Evolutionary conservation across 139 green algal species (phyloP), one percentile per base, ranked within the genome.

Genomic region (Zygnema circumcarinatum): DNA sequence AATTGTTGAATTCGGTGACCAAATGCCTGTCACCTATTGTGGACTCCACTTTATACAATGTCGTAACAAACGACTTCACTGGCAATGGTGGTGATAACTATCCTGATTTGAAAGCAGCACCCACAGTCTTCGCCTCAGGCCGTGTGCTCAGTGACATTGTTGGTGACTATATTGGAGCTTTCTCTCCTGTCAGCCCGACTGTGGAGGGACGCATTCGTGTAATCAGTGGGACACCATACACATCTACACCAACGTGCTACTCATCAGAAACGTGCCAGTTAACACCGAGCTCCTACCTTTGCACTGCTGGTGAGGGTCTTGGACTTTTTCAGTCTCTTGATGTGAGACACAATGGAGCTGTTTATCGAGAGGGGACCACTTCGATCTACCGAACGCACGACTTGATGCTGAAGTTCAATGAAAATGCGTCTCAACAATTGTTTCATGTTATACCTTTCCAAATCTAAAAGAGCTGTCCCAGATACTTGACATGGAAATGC

Each of bases 11-110:
- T 42, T 21, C 74, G 7, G 33, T 0, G 1, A 54, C 39, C 39
- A 53, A 84, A 74, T 74, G 78, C 33, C 68, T 87, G n/a, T 38
- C 76, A 36, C 68, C 78, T 0, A 85, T 87, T 67, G 67, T 80
- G 68, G 31, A 35, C 36, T 16, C 78, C 29, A 36, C 2, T 36
- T 56, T 22, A 36, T 85, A 85, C 84, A 89, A 89, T 76, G 75
- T 89, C n/a, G 41, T 84, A 11, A 53, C n/a, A 2, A 89, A 89
- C 74, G 79, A 89, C 84, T 89, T 89, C 84, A 89, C 79, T 22
- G 84, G 52, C 32, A 74, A 32, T 2, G 84, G 84, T 31, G 84
- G 84, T 75, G 84, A 89, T 38, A 40, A 38, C 40, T 87, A 53
- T 67, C 35, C 84, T 16, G 38, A 68, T 35, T 38, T 89, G 25